Evolutionary conservation across 2,329 filamentous ascomycete species (phyloP), one percentile per base, ranked within the genome.

Genomic region (Alternaria consortialis): DNA sequence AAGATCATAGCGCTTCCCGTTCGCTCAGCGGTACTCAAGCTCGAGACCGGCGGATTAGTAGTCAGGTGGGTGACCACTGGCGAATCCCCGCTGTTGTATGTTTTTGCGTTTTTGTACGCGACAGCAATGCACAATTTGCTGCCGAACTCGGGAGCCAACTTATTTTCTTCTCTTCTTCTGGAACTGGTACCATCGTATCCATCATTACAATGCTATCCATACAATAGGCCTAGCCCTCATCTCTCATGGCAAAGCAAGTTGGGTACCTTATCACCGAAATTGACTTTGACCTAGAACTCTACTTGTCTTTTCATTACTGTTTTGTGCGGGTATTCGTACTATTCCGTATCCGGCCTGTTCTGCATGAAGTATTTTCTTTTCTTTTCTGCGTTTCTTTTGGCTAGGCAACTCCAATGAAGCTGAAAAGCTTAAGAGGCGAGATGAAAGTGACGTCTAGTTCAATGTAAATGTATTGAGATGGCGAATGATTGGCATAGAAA

Each of bases 21-120:
- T 53, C 32, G 46, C 46, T 59, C 51, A 59, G 55, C 55, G 29
- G 37, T 54, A 58, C 44, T 44, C 27, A 44, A 62, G 42, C 42
- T 36, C 44, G 36, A 32, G 25, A 63, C 40, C 46, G 55, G 51
- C 40, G 27, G 43, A 54, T 29, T 43, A 64, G 59, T 64, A 64
- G 34, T 57, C 46, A 23, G 53, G 39, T 63, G 34, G 60, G 56
- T 63, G 44, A 63, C 50, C 56, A 55, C 46, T 37, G 25, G 56
- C 36, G 53, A 63, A 60, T 42, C 44, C 50, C 50, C 48, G 56
- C 56, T 63, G 53, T 60, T 59, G 53, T 63, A 63, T 65, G 60
- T 58, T 55, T 25, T 20, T 39, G 46, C 3, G 15, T 60, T 57
- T 60, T 50, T 50, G 46, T 27, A 5, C 15, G n/a, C 36, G 5